Evolutionary conservation across 225 moss, liverwort and hornwort genomes (phyloP), one percentile per base, ranked within the genome.

Genomic region (Physcomitrium patens): DNA sequence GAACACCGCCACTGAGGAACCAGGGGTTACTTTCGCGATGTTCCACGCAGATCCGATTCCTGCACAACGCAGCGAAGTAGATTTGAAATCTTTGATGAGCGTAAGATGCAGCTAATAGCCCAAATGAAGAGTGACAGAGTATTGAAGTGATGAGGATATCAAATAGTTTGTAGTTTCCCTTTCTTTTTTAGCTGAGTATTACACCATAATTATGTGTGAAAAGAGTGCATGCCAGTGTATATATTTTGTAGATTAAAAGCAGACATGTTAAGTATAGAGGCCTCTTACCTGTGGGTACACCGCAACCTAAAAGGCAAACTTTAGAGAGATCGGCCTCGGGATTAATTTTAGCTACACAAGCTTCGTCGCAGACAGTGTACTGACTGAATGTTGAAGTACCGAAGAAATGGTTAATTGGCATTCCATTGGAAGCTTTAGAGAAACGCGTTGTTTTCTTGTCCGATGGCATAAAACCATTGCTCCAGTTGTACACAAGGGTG

Each of bases 1-100:
- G 72, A 92, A 90, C 44, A 92, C 83, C 5, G 87, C 92, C 54
- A 86, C 90, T 26, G 89, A 80, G 52, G 94, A 82, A 31, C 77
- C 80, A 43, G 78, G 75, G 1, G 67, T 73, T 24, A 94, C 81
- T 77, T 89, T 80, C 46, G 90, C 92, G 72, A 87, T 79, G 24
- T 92, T 90, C 86, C 88, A 87, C 1, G 64, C 89, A 14, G 87
- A 85, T 37, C 92, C 92, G 43, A 92, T 72, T 69, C 92, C 87
- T 94, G 75, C 67, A 8, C 0, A 60, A 10, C n/a, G 61, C 6
- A 41, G 14, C 31, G 20, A 15, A 46, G 17, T 28, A 9, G 3
- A 12, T 43, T 17, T 6, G 54, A 70, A n/a, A 37, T 37, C 31
- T 10, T 43, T 0, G 0, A 20, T 31, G 70, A 43, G 44, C n/a